These are phyloP conservation scores for Heliamphora pulchella DNA, from an alignment of 179 eudicot species.

Conservation along the genomic window DNA sequence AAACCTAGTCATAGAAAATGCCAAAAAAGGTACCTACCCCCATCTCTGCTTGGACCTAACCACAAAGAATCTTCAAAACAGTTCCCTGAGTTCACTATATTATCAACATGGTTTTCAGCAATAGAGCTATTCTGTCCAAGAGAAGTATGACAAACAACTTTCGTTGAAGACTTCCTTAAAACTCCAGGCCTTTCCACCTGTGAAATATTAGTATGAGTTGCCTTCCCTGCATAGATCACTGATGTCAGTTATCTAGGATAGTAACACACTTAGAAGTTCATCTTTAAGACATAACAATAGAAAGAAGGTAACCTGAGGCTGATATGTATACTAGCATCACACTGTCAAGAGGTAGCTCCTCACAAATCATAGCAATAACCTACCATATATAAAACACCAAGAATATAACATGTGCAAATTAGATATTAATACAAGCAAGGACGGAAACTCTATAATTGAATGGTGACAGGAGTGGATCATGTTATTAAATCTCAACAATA, in stretches of 20 bases:
- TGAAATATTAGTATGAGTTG: conserved; percentile 33
- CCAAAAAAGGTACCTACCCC: conserved; percentile 41
- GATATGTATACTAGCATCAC: conserved; percentile 76
- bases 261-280: neutral
- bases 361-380: conserved; percentile 77
- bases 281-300: neutral
- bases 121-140: conserved; percentile 28
- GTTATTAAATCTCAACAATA: neutral
- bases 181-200: conserved; percentile 49
- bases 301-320: conserved; percentile 51
- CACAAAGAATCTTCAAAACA: conserved; percentile 53
- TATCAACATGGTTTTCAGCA: conserved; percentile 35
- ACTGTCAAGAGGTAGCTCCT: conserved; percentile 80
- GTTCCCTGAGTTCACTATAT: conserved; percentile 42
- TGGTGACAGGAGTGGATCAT: neutral
- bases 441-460: neutral
- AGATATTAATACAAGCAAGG: neutral
- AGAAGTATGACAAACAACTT: conserved; percentile 35
- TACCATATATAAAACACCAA: conserved; percentile 20
- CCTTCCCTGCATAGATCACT: conserved; percentile 40
- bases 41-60: conserved; percentile 71
- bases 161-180: conserved; percentile 53
- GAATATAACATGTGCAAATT: neutral
- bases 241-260: conserved; percentile 6
- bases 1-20: neutral